Evolutionary conservation across 129 eudicot genomes (phyloP), one percentile per base, ranked within the genome.

Genomic region (Logfia minima): DNA sequence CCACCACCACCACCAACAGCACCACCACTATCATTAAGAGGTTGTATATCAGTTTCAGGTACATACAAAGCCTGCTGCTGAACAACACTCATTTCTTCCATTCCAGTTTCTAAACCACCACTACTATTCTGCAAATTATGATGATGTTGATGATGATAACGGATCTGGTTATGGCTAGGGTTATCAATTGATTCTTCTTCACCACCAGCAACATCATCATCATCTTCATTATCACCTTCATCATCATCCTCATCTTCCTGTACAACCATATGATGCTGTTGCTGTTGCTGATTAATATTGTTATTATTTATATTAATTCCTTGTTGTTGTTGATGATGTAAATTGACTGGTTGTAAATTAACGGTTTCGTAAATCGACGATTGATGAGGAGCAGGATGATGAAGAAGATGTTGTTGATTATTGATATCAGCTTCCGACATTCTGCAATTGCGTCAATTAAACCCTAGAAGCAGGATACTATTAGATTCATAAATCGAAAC

Each of bases 181-280:
- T 85, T 68, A 48, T 89, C 90, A 23, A 87, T 78, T 8, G 95
- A 81, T 39, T 92, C 97, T 9, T 75, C 85, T 67, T 74, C 84
- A 1, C 85, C 88, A 6, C 75, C 81, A 1, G 83, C 89, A 66
- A 75, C 85, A 51, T 82, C 92, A 24, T 76, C 86, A 7, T 76
- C 92, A 10, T 90, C 96, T 2, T 87, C 53, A 56, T 58, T 21
- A 8, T 22, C 28, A 58, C 3, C 63, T 18, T 18, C 85, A 56
- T 80, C 92, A 24, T 76, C 70, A 14, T 66, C 70, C 0, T 66
- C 87, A 8, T 76, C 92, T n/a, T 90, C 96, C 1, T 87, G 76
- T 19, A 37, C 84, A 41, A 74, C 86, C 32, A 81, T 89, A 16
- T 85, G 55, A 48, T 92, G 51, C 79, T 26, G 29, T 26, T 61